phyloP scores from a whole-genome alignment of 768 basidiomycete species.

The Mycena polygramma region DNA sequence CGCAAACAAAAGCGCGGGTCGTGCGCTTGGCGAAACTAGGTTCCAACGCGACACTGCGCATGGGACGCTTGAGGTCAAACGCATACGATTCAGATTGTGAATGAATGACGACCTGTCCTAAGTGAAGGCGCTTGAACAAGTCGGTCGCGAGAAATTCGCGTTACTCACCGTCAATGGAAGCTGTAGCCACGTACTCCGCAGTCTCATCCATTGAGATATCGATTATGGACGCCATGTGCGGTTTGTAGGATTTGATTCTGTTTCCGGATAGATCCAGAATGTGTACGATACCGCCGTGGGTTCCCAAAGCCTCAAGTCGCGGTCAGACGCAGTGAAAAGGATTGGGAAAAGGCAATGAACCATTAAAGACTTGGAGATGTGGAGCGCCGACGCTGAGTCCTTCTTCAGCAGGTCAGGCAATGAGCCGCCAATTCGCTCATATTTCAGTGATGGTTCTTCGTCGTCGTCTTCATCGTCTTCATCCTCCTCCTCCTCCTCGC shows the following conservation, averaged over 20 bases:
- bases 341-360: conserved; percentile 54
- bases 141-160: neutral
- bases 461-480: conserved; percentile 82
- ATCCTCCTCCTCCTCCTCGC: conserved; percentile 60
- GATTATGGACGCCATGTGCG: conserved; percentile 88
- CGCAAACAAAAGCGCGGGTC: conserved; percentile 87
- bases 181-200: conserved; percentile 91
- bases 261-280: conserved; percentile 84
- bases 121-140: conserved; percentile 24
- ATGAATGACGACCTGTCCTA: conserved; percentile 92
- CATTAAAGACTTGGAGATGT: conserved; percentile 79
- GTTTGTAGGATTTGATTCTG: conserved; percentile 90
- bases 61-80: conserved; percentile 93
- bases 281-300: conserved; percentile 93
- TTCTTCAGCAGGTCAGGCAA: conserved; percentile 86
- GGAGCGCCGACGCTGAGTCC: conserved; percentile 89
- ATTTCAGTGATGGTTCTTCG: conserved; percentile 93
- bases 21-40: conserved; percentile 87
- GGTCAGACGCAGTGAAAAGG: conserved; percentile 12
- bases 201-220: conserved; percentile 89
- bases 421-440: conserved; percentile 82
- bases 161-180: conserved; percentile 90
- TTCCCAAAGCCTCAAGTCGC: conserved; percentile 81
- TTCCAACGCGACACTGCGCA: conserved; percentile 91
- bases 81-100: conserved; percentile 84